Evolutionary conservation across 2,329 filamentous ascomycete genomes (phyloP).

Genomic region (Ophiostoma perfectum): DNA sequence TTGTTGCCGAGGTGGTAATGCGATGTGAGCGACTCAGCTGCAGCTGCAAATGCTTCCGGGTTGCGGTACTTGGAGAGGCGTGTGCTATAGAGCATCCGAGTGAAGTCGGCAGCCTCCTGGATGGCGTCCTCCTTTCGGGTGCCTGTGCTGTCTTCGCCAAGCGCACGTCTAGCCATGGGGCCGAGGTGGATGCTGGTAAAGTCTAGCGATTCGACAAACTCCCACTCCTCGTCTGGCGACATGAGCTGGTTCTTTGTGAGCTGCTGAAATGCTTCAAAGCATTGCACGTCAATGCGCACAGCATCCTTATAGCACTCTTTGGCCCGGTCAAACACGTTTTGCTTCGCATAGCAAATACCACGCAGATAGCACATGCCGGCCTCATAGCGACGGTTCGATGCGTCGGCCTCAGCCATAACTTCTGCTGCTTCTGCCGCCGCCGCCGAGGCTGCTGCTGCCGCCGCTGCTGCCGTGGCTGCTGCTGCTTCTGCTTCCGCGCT

Average conservation of each 20-base stretch:
- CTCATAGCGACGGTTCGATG: conserved; percentile 70
- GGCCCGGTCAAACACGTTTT: conserved; percentile 93
- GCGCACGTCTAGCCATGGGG: conserved; percentile 42
- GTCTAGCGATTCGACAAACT: conserved; percentile 80
- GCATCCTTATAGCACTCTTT: conserved; percentile 99
- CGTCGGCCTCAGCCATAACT: conserved; percentile 23
- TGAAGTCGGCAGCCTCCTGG: conserved; percentile 88
- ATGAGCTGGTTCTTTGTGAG: conserved; percentile 95
- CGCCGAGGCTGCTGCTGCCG: conserved; percentile 12
- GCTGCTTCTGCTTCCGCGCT: conserved; percentile 15
- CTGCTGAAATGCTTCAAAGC: conserved; percentile 96
- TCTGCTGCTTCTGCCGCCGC: conserved; percentile 19
- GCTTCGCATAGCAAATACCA: conserved; percentile 90
- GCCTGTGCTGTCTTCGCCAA: conserved; percentile 42
- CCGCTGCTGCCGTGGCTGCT: conserved; percentile 16
- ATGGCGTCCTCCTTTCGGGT: conserved; percentile 36
- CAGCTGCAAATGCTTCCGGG: conserved; percentile 72
- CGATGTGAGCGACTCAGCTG: conserved; percentile 84
- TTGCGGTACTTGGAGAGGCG: conserved; percentile 92
- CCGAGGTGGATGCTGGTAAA: conserved; percentile 74
- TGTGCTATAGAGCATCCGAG: conserved; percentile 93
- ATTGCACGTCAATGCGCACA: conserved; percentile 93
- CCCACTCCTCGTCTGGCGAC: conserved; percentile 82
- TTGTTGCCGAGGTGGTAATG: conserved; percentile 86
- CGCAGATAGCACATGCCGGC: conserved; percentile 96